Percentiles rank a stretch among this genome's conserved stretches.
phyloP scores from a whole-genome alignment of 1,284 basidiomycete genomes.

The Vanrija pseudolonga region DNA sequence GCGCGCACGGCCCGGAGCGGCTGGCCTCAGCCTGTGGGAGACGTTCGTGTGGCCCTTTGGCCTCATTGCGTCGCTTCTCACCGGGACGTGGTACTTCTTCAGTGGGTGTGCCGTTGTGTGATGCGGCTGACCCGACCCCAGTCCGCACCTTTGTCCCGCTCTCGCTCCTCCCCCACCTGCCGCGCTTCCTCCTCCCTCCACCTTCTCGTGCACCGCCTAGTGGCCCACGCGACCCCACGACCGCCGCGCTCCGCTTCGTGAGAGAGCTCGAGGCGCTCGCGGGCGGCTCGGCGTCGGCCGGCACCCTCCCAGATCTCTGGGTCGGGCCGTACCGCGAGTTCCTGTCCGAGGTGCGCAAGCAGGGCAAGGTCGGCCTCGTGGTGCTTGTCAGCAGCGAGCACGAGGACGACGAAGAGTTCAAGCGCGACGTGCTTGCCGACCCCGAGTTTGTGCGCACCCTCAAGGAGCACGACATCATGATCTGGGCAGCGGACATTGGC shows the following conservation, averaged over 20 bases:
- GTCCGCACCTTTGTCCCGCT: slow-evolving; percentile 45
- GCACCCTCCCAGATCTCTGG: slow-evolving; percentile 69
- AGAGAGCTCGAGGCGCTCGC: slow-evolving; percentile 41
- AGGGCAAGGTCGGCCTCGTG: slow-evolving; percentile 71
- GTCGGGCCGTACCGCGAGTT: slow-evolving; percentile 79
- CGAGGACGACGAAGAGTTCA: slow-evolving; percentile 81
- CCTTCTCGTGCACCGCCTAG: slow-evolving; percentile 18
- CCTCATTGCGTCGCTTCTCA: slow-evolving; percentile 35
- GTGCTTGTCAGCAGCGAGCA: slow-evolving; percentile 87
- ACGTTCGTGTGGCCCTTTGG: slow-evolving; percentile 36
- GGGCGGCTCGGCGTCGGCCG: slow-evolving; percentile 22
- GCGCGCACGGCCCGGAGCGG: not conserved
- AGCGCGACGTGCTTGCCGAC: slow-evolving; percentile 76
- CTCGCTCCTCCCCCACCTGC: slow-evolving; percentile 42
- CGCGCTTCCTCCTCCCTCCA: slow-evolving; percentile 44
- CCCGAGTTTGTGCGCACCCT: slow-evolving; percentile 63
- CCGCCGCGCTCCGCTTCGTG: slow-evolving; percentile 33
- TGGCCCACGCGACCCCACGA: slow-evolving; percentile 31
- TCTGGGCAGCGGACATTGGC: slow-evolving; percentile 81
- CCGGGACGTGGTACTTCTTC: slow-evolving; percentile 46
- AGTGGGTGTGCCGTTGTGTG: slow-evolving; percentile 26
- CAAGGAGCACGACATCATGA: slow-evolving; percentile 65
- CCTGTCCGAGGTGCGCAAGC: slow-evolving; percentile 64
- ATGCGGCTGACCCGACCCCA: slow-evolving; percentile 11
- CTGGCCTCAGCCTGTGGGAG: slow-evolving; percentile 16